Evolutionary conservation across 345 rosid species (phyloP).

Genomic region (Populus pruinosa): DNA sequence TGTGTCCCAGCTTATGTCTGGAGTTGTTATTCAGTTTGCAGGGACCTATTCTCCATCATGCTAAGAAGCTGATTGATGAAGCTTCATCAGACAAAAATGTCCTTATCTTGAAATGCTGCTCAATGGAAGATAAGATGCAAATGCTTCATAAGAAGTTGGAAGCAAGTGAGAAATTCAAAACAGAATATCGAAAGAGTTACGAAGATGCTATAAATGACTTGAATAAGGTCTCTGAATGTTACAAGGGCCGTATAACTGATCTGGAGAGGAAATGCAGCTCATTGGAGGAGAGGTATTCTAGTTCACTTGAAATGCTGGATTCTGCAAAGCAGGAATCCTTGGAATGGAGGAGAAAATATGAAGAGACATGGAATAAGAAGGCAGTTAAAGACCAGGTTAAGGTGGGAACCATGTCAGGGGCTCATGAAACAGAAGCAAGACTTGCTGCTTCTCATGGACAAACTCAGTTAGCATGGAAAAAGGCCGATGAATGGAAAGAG

Average conservation of each 20-base stretch:
- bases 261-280: conserved; percentile 32
- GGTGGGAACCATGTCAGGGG: background rate
- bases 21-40: conserved; percentile 21
- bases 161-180: conserved; percentile 38
- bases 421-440: conserved; percentile 3
- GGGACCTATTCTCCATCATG: conserved; percentile 33
- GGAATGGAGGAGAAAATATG: conserved; percentile 43
- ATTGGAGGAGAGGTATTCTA: conserved; percentile 34
- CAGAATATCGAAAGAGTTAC: conserved; percentile 34
- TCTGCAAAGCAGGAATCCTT: conserved; percentile 39
- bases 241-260: conserved; percentile 31
- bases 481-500: conserved; percentile 37
- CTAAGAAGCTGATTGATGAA: conserved; percentile 38
- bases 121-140: conserved; percentile 32
- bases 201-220: conserved; percentile 42
- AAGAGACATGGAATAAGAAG: conserved; percentile 26
- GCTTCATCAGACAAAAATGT: conserved; percentile 40
- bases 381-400: background rate
- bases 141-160: conserved; percentile 41
- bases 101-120: conserved; percentile 32
- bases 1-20: background rate
- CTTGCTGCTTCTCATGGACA: conserved; percentile 5
- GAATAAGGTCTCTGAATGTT: conserved; percentile 41
- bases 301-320: conserved; percentile 36
- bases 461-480: conserved; percentile 11